Conservation (phyloP, 345 rosid species). For the Euphorbia lathyris region DNA sequence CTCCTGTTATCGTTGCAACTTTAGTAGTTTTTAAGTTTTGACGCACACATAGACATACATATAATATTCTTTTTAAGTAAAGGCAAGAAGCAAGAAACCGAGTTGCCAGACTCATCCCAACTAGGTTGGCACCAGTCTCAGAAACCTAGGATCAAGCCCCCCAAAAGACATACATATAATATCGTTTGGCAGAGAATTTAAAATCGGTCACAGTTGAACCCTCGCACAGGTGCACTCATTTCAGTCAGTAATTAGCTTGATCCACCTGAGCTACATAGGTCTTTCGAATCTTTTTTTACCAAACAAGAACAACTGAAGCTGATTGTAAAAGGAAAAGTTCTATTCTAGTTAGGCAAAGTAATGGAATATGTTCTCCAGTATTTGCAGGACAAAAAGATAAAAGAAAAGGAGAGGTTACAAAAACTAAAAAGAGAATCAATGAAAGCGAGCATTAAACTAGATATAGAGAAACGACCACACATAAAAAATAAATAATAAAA, state of each 20-base stretch:
- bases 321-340: not conserved
- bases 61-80: too few species aligned
- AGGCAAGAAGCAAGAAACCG: too few species aligned
- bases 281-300: not conserved
- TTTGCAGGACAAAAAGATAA: not conserved
- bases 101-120: too few species aligned
- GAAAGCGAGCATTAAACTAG: not conserved
- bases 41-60: not conserved
- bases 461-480: not conserved
- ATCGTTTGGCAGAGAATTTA: too few species aligned
- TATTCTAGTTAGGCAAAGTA: not conserved
- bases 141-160: too few species aligned
- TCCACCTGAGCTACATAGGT: not conserved
- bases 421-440: conserved; percentile 1
- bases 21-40: not conserved
- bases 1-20: not conserved
- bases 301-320: not conserved
- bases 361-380: conserved; percentile 10
- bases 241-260: not conserved
- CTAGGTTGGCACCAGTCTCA: too few species aligned
- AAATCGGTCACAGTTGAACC: too few species aligned
- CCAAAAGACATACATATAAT: too few species aligned
- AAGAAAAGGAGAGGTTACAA: not conserved
- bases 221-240: too few species aligned
- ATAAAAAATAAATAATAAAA: too few species aligned